Conservation (phyloP, 495 filamentous ascomycete species). For the Hypoxylon rickii region DNA sequence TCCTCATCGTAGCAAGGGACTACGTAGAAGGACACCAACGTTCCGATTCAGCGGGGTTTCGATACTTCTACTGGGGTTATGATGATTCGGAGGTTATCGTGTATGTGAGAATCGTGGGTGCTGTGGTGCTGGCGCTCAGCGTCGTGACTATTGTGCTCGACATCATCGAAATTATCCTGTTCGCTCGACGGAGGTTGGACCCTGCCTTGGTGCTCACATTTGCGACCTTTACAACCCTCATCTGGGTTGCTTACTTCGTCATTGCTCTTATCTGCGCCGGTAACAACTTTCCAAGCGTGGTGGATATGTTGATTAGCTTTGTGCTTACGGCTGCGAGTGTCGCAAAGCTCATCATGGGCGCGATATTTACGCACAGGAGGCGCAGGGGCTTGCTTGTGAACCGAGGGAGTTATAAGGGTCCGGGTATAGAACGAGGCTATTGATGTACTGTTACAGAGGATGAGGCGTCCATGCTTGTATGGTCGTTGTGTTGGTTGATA, state of each 20-base stretch:
- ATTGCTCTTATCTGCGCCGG: not conserved
- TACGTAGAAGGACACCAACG: not conserved
- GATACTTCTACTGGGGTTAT: constrained; percentile 1
- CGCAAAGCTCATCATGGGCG: constrained; percentile 4
- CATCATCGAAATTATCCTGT: constrained; percentile 1
- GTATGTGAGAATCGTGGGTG: not conserved
- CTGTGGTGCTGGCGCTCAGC: constrained; percentile 4
- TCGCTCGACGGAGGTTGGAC: not conserved
- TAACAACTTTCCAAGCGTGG: not conserved
- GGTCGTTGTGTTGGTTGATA: no score
- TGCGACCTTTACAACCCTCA: constrained; percentile 5
- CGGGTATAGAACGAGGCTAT: not conserved
- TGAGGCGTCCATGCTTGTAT: no score
- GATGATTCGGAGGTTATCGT: not conserved
- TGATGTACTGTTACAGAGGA: no score
- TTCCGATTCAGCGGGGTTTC: not conserved
- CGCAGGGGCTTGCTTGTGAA: not conserved
- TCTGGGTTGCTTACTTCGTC: constrained; percentile 5
- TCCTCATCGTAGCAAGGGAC: constrained; percentile 3
- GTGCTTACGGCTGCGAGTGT: constrained; percentile 1
- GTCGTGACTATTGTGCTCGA: not conserved
- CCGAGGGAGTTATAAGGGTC: not conserved
- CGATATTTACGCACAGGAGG: constrained; percentile 7
- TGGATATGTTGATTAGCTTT: not conserved
- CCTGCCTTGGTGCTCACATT: constrained; percentile 2